Conservation (phyloP, 192 early-diverging fungal genomes). For the Rhizoclosmatium globosum region DNA sequence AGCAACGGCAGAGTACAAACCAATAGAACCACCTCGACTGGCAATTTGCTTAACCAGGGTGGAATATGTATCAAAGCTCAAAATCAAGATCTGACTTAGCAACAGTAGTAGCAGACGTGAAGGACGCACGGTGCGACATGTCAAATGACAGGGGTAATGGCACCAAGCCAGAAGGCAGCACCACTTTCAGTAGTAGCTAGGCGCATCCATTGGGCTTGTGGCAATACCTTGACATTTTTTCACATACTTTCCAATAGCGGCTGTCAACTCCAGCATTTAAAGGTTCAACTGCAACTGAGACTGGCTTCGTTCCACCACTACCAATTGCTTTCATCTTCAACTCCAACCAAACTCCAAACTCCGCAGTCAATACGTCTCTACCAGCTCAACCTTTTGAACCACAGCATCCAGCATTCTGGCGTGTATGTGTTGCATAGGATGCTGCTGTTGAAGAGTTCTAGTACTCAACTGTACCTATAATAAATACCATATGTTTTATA, state of each 20-base stretch:
- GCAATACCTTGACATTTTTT: not conserved
- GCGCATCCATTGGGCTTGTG: not conserved
- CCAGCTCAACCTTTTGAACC: not conserved
- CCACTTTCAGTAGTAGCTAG: not conserved
- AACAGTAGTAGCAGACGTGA: not conserved
- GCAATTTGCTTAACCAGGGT: not conserved
- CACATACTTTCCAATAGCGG: not conserved
- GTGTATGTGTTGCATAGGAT: too few relatives aligned
- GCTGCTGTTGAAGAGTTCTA: too few relatives aligned
- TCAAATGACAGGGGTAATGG: not conserved
- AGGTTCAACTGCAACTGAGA: not conserved
- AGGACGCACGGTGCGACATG: not conserved
- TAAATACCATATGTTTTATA: too few relatives aligned
- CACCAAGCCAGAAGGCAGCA: not conserved
- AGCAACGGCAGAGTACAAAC: not conserved
- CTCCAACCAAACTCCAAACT: not conserved
- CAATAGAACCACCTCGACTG: not conserved
- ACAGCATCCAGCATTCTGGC: not conserved
- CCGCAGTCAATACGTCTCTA: not conserved
- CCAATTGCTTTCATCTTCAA: not conserved
- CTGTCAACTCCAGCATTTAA: not conserved
- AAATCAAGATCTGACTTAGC: not conserved
- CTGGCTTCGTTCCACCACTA: not conserved
- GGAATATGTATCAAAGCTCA: not conserved
- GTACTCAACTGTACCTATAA: too few relatives aligned